Percentiles rank a stretch among this genome's conserved stretches.
Evolutionary conservation across 306 rosid species (phyloP).

Genomic region (Acacia crassicarpa): DNA sequence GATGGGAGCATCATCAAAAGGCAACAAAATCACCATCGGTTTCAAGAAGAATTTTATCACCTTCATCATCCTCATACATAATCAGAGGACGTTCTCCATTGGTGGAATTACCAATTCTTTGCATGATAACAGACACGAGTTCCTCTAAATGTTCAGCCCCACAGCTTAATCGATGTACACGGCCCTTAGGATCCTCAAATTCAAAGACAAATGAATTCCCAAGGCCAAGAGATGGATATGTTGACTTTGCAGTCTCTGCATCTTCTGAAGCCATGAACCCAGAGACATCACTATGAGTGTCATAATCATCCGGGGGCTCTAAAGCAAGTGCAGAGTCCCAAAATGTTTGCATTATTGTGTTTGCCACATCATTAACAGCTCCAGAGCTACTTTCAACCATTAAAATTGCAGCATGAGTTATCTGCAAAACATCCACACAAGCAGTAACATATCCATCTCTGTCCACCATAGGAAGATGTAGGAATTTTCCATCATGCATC

Average conservation of each 20-base stretch:
- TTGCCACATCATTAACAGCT: slow-evolving; percentile 66
- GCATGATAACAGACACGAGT: slow-evolving; percentile 65
- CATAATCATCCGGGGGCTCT: slow-evolving; percentile 88
- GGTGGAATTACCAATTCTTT: slow-evolving; percentile 55
- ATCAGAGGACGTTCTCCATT: slow-evolving; percentile 57
- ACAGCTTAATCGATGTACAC: slow-evolving; percentile 74
- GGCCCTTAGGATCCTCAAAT: slow-evolving; percentile 86
- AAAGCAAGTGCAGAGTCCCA: slow-evolving; percentile 96
- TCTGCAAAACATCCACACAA: slow-evolving; percentile 89
- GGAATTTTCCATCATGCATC: slow-evolving; percentile 95
- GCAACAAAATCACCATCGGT: slow-evolving; percentile 67
- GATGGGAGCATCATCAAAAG: no score
- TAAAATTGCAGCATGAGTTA: slow-evolving; percentile 91
- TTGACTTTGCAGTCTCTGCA: slow-evolving; percentile 57
- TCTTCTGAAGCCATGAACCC: slow-evolving; percentile 69
- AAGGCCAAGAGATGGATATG: slow-evolving; percentile 74
- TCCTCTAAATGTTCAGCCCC: slow-evolving; percentile 74
- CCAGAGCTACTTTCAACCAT: slow-evolving; percentile 87
- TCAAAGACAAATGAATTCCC: slow-evolving; percentile 79
- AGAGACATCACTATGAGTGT: slow-evolving; percentile 83
- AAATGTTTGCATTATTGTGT: slow-evolving; percentile 91
- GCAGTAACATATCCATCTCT: slow-evolving; percentile 75
- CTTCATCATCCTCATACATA: slow-evolving; percentile 93
- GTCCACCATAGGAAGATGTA: slow-evolving; percentile 94
- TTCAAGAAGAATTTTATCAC: slow-evolving; percentile 77